A percentile compares a stretch with the other conserved stretches of the same genome.
phyloP scores from a whole-genome alignment of 1,284 basidiomycete species.

The Leccinum colubrinum region DNA sequence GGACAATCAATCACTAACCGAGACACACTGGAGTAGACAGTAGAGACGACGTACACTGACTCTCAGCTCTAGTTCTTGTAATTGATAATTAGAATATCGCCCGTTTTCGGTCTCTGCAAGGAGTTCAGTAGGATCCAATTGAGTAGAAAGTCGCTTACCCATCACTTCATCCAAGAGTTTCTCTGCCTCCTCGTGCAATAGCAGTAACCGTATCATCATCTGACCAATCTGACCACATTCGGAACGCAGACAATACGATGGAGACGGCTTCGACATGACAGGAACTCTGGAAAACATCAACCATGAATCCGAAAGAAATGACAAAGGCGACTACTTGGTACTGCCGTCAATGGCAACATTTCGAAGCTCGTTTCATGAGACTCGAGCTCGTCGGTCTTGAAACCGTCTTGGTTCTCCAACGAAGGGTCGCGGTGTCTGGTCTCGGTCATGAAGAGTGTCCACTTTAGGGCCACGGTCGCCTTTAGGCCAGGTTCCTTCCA shows the following conservation, averaged over 20 bases:
- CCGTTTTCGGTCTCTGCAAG: not conserved
- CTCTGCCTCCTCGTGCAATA: conserved; percentile 61
- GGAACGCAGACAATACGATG: conserved; percentile 37
- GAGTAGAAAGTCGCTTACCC: conserved; percentile 15
- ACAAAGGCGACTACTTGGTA: conserved; percentile 49
- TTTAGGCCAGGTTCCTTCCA: too few species aligned
- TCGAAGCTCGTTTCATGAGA: conserved; percentile 71
- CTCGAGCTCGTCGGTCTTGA: too few species aligned
- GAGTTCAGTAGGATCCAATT: too few species aligned
- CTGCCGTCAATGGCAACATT: conserved; percentile 50
- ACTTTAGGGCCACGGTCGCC: conserved; percentile 53
- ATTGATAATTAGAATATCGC: too few species aligned
- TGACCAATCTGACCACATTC: conserved; percentile 48
- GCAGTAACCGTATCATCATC: conserved; percentile 55
- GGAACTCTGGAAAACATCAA: conserved; percentile 47
- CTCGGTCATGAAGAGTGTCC: conserved; percentile 83
- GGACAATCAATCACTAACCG: conserved; percentile 6
- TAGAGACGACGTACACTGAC: conserved; percentile 22
- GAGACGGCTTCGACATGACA: conserved; percentile 52
- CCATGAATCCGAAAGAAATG: conserved; percentile 4
- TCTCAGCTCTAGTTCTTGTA: conserved; percentile 25
- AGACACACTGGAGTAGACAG: not conserved
- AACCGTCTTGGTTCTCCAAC: too few species aligned
- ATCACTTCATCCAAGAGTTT: conserved; percentile 39
- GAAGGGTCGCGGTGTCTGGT: conserved; percentile 58